Conservation (phyloP, 768 basidiomycete genomes). For the Russula olivacea region DNA sequence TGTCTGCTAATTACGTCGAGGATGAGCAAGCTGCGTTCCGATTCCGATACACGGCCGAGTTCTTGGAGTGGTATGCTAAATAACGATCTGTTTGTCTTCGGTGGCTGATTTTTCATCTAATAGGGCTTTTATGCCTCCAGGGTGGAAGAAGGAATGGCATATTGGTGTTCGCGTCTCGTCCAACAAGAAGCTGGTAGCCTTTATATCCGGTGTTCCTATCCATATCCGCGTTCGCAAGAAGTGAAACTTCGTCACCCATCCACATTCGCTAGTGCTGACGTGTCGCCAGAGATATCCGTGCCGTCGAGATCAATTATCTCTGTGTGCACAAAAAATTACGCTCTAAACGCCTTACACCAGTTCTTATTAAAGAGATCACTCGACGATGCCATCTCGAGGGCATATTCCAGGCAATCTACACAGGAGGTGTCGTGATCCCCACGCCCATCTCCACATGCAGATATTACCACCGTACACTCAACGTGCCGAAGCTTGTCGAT, state of each 20-base stretch:
- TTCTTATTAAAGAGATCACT: conserved; percentile 96
- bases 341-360: conserved; percentile 89
- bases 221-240: conserved; percentile 75
- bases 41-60: conserved; percentile 93
- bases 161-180: conserved; percentile 87
- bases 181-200: conserved; percentile 91
- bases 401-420: conserved; percentile 96
- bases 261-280: conserved; percentile 9
- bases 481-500: conserved; percentile 88
- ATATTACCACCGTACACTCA: conserved; percentile 89
- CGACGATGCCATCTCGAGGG: conserved; percentile 84
- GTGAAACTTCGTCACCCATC: conserved; percentile 42
- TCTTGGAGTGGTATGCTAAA: conserved; percentile 70
- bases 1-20: conserved; percentile 94
- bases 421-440: conserved; percentile 87
- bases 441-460: conserved; percentile 90
- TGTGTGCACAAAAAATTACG: conserved; percentile 97
- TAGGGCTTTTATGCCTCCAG: conserved; percentile 94
- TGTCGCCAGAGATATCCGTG: conserved; percentile 51
- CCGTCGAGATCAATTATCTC: conserved; percentile 94
- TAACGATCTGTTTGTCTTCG: background rate
- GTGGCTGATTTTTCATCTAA: background rate
- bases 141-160: conserved; percentile 92
- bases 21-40: conserved; percentile 95
- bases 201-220: conserved; percentile 91